Base-by-base conservation (phyloP, 2,329 filamentous ascomycete species). In the Fusarium floridanum region DNA sequence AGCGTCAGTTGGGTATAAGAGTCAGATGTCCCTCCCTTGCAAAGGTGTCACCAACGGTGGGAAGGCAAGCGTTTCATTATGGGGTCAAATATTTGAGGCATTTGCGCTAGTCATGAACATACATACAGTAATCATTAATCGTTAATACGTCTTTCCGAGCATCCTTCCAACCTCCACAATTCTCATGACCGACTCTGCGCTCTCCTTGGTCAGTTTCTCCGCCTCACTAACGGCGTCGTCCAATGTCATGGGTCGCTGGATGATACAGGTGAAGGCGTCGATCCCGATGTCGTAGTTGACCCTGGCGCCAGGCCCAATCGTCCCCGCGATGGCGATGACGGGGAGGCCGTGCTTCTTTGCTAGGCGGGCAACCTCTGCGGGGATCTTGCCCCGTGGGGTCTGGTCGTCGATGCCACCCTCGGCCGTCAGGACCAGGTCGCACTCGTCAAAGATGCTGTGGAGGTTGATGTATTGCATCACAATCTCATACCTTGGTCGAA, bases 361-460 rank as follows among this genome's bases (percentile, higher is more conserved):
- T 11, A 86, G 82, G 62, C 83, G 80, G 11, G 86, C 87, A 29
- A 89, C 83, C 75, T 89, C 87, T 4, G 84, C 86, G 10, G 88
- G 87, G 71, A 89, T 88, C 76, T 89, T 89, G 3, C 87, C 88
- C 50, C 83, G 80, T 0, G 86, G 84, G 0, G 86, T 88, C 71
- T 89, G 87, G 55, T 84, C 82, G 71, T 89, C 88, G 17, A 89
- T 83, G 11, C 86, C 85, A 1, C 88, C 87, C 74, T 89, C 88
- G 2, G 86, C 87, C 1, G 87, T 89, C 71, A 89, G 81, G 1
- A 88, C 85, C 9, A 89, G 81, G 67, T 89, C 85, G 71, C 85
- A 87, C 32, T 84, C 77, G 16, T 84, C 82, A 63, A 89, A 85
- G 5, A 88, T 80, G 3, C 80, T 80, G 45, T 86, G 82, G 32